These are phyloP conservation scores for Paraphaeosphaeria minitans DNA, from an alignment of 2,329 filamentous ascomycete species.

Conservation along the genomic window DNA sequence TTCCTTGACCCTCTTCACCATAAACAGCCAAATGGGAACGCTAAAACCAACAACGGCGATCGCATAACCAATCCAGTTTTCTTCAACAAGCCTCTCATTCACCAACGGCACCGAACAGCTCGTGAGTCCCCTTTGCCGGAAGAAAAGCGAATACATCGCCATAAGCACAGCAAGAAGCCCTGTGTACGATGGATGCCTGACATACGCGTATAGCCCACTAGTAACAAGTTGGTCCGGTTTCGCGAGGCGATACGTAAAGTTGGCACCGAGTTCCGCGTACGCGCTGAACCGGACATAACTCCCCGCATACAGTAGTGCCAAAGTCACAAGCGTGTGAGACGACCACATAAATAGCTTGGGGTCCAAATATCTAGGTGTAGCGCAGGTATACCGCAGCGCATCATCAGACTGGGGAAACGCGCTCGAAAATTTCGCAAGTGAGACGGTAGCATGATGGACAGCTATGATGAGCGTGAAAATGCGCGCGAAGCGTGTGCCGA, in stretches of 20 bases:
- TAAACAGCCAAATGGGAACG: slow-evolving; percentile 10
- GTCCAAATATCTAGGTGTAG: slow-evolving; percentile 14
- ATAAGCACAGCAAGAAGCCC: slow-evolving; percentile 48
- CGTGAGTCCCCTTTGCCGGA: slow-evolving; percentile 16
- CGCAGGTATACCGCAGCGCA: slow-evolving; percentile 9
- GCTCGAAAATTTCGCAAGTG: slow-evolving; percentile 5
- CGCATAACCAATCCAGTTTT: slow-evolving; percentile 43
- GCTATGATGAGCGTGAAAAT: slow-evolving; percentile 6
- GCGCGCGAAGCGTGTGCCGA: slow-evolving; percentile 12
- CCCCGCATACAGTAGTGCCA: slow-evolving; percentile 13
- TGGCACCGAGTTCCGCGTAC: slow-evolving; percentile 54
- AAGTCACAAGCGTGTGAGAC: background rate
- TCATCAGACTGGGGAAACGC: background rate
- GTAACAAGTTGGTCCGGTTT: slow-evolving; percentile 55
- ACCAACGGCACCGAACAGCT: slow-evolving; percentile 30
- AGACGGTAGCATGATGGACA: slow-evolving; percentile 11
- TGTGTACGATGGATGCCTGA: slow-evolving; percentile 61
- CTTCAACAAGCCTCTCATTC: slow-evolving; percentile 46
- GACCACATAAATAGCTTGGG: slow-evolving; percentile 14
- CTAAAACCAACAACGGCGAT: slow-evolving; percentile 10
- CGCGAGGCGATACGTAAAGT: slow-evolving; percentile 61
- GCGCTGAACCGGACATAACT: slow-evolving; percentile 44
- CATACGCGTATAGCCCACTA: slow-evolving; percentile 54
- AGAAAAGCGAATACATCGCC: slow-evolving; percentile 14
- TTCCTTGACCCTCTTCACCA: slow-evolving; percentile 17